Evolutionary conservation across 2,329 filamentous ascomycete species (phyloP), one percentile per base, ranked within the genome.

Genomic region (Pseudogymnoascus sp.): DNA sequence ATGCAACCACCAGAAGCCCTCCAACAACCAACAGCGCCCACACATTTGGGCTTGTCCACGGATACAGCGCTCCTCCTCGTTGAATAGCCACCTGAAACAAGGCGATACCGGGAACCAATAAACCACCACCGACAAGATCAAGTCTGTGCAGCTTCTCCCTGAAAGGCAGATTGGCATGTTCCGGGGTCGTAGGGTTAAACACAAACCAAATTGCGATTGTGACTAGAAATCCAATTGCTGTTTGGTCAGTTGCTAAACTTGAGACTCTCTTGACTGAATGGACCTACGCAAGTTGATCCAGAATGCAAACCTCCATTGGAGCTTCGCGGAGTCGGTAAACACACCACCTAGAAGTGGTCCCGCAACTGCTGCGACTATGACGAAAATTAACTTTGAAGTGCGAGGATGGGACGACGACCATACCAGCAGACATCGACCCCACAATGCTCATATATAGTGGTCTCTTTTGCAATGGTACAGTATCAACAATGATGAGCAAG

Each of bases 131-230:
- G 21, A 74, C 64, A 7, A 73, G 64, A 63, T 76, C 74, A 73
- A 82, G 77, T 65, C 81, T 78, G 0, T 76, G 69, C n/a, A 81
- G 60, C 70, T 80, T 80, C 66, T 80, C 77, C 5, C 69, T 41
- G 15, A 17, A 41, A 41, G 38, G 38, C 38, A 41, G 38, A 41
- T 41, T 41, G 38, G 38, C 38, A 41, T 41, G 38, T 41, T 41
- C 15, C 38, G 38, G 38, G 38, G 38, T 41, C 38, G 38, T 41
- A 41, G 38, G 38, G 38, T 41, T n/a, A 21, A 41, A 41, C 38
- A 41, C 15, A 41, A 41, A 41, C 38, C 38, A 41, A 41, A 41
- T 21, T 41, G 38, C 38, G 38, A 41, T 21, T 41, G 38, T 21
- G 38, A 41, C 38, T 41, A 41, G 38, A 41, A 41, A 41, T 41